Percentiles rank a stretch among this genome's conserved stretches.
phyloP scores from a whole-genome alignment of 768 basidiomycete genomes.

The Crassisporium funariophilum region DNA sequence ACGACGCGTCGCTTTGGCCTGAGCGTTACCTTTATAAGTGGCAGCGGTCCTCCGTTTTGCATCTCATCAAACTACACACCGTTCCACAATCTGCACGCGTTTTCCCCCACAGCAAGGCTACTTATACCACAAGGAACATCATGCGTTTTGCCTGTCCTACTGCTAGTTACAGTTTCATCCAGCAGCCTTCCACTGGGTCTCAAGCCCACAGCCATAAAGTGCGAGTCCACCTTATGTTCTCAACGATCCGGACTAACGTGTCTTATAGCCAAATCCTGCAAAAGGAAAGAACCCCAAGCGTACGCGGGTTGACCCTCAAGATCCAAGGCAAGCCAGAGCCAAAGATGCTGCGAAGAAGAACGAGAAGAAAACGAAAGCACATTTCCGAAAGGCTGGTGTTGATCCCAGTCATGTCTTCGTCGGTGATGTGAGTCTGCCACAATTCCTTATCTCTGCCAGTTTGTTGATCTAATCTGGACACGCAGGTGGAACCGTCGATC shows the following conservation, averaged over 20 bases:
- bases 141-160: constrained; percentile 15
- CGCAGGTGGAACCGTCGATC: constrained; percentile 37
- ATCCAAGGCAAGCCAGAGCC: constrained; percentile 7
- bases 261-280: too few relatives aligned
- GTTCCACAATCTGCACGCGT: too few relatives aligned
- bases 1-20: constrained; percentile 7
- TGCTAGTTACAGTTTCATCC: too few relatives aligned
- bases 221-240: too few relatives aligned
- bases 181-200: too few relatives aligned
- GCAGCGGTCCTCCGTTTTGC: background rate
- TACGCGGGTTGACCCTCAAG: constrained; percentile 1
- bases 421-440: constrained; percentile 55
- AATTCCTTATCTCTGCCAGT: background rate
- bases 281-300: background rate
- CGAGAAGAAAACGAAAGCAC: constrained; percentile 23
- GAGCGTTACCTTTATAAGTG: constrained; percentile 15
- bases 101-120: background rate
- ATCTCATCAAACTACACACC: background rate
- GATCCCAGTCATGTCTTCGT: constrained; percentile 46
- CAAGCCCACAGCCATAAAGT: too few relatives aligned
- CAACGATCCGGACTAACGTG: too few relatives aligned
- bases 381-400: constrained; percentile 16
- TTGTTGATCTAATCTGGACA: background rate
- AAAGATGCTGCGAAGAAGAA: constrained; percentile 27
- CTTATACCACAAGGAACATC: background rate